Base-by-base conservation (phyloP, 345 rosid genomes). In the Populus tremula region DNA sequence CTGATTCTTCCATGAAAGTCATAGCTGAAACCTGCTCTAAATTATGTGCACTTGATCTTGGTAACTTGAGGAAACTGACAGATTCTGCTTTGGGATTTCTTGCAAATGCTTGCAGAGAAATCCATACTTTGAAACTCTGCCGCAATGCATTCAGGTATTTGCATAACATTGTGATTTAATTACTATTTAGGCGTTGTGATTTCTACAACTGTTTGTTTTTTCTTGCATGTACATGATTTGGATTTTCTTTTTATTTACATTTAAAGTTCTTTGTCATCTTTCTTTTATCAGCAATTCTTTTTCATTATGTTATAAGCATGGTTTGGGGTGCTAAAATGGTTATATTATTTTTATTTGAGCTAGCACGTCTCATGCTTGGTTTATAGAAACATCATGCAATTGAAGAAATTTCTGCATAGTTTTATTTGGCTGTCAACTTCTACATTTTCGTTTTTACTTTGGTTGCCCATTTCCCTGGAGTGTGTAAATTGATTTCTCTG, bases 21-120 rank as follows among this genome's bases (percentile, higher is more conserved):
- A 85, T 95, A 76, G 90, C 93, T 78, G 91, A 87, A 84, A 84
- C 77, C 68, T 93, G 99, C 80, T 81, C 91, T 18, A 76, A 81
- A 39, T 82, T 96, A 78, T 50, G 71, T 56, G 78, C 92, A 27
- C 93, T 96, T 64, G 89, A 90, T 83, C 73, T 96, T 77, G 89
- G 84, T 64, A 90, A 91, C 73, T 76, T 93, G 82, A 76, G 72
- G 83, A 89, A 92, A 73, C 84, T 96, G 87, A 93, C 98, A 8
- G 97, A 96, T 86, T 87, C 84, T 76, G 64, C 98, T 65, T 62
- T 96, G 76, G 93, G 90, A 67, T 87, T 87, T 84, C 96, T 96
- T 84, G 92, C 96, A 53, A 93, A 88, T 88, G 93, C 93, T 63
- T 90, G 93, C 77, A 90, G 27, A 63, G 78, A 81, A 39, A 79